A percentile compares a stretch with the other conserved stretches of the same genome.
phyloP scores from a whole-genome alignment of 306 rosid genomes.

The Lathyrus sativus region DNA sequence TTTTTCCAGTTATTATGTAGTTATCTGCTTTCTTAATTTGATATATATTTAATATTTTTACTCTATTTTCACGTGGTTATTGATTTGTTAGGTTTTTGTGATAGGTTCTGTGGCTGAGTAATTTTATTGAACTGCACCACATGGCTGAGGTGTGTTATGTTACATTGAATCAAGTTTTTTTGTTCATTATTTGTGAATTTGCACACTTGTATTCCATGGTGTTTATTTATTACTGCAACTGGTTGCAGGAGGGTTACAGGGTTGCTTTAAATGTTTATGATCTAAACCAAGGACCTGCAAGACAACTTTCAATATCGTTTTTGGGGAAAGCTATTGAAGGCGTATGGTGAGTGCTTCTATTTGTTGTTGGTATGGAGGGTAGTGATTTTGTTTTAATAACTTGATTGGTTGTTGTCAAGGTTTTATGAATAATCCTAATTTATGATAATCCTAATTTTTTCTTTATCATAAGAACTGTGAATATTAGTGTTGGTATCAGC shows the following conservation, averaged over 20 bases:
- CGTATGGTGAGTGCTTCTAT: slow-evolving; percentile 67
- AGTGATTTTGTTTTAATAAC: background rate
- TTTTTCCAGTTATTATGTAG: background rate
- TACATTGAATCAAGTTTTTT: background rate
- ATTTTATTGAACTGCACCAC: slow-evolving; percentile 12
- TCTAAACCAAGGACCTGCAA: slow-evolving; percentile 91
- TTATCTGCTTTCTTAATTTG: background rate
- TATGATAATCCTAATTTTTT: too few relatives aligned
- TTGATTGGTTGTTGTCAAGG: background rate
- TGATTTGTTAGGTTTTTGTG: slow-evolving; percentile 28
- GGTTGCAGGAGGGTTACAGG: slow-evolving; percentile 78
- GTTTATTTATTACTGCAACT: background rate
- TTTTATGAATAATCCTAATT: too few relatives aligned
- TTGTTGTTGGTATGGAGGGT: background rate
- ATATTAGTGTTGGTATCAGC: too few relatives aligned
- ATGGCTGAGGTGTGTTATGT: slow-evolving; percentile 74
- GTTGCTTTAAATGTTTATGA: slow-evolving; percentile 82
- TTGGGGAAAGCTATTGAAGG: slow-evolving; percentile 93
- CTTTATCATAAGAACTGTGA: too few relatives aligned
- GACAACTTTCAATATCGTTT: slow-evolving; percentile 74
- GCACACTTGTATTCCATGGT: background rate
- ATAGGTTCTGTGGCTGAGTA: slow-evolving; percentile 8
- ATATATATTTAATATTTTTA: background rate
- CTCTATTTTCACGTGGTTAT: background rate
- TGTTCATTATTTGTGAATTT: background rate